Evolutionary conservation across 83 land plant genomes (phyloP), one percentile per base, ranked within the genome.

Genomic region (Picea mariana): DNA sequence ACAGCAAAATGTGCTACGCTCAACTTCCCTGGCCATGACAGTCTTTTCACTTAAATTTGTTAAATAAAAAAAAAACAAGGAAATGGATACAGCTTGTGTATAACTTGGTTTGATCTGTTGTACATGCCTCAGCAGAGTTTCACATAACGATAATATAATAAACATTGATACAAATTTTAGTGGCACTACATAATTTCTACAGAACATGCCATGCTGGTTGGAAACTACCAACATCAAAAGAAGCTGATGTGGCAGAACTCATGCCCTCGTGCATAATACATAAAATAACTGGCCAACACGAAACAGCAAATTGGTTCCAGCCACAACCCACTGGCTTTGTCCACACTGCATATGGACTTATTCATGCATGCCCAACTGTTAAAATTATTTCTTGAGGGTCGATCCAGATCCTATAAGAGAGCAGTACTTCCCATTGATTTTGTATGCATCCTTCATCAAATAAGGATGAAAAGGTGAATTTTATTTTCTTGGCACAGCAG

Each of bases 261-360:
- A 23, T 73, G 77, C 77, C 58, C 21, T 3, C 49, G 18, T 73
- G 21, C 58, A 73, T 44, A 21, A 73, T 73, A 21, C 59, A 73
- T 34, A 47, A 9, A 47, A 73, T 23, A 73, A n/a, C 16, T 47
- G 44, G 24, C 24, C 58, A 73, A 73, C 58, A 67, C 38, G 21
- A 73, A 42, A 44, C 77, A 23, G 58, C 44, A 73, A 73, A 6
- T 44, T 73, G 77, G 21, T 73, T n/a, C 77, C 42, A 72, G 24
- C 52, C 76, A 72, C n/a, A 42, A 38, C 23, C 47, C 76, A 40
- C 76, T 42, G 76, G 59, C 52, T 52, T 47, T 73, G 58, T 42
- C 44, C 58, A 52, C 58, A 73, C 58, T 73, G 26, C 77, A 73
- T 73, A 21, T 73, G 77, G 58, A 73, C 77, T 73, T 73, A 73